A percentile compares a stretch with the other conserved stretches of the same genome.
Conservation (phyloP, 192 early-diverging fungal genomes). For the Fimicolochytrium jonesii region DNA sequence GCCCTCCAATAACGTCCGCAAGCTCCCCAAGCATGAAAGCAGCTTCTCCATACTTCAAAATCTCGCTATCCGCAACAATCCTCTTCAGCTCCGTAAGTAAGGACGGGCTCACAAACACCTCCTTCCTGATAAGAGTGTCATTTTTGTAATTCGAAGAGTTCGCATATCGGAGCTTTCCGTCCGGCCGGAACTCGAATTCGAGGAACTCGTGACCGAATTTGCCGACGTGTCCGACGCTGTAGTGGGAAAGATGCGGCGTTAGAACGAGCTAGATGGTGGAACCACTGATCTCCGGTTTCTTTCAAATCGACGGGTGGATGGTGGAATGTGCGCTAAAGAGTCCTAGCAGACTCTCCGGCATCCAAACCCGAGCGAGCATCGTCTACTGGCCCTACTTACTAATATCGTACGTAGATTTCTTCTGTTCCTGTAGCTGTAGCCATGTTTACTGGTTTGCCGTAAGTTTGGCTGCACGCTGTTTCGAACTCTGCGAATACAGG, state of each 20-base stretch:
- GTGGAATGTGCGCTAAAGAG: too few species aligned
- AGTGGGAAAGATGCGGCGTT: background rate
- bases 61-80: constrained; percentile 83
- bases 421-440: constrained; percentile 22
- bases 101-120: constrained; percentile 73
- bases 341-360: too few species aligned
- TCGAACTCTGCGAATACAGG: too few species aligned
- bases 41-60: constrained; percentile 65
- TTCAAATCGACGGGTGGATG: too few species aligned
- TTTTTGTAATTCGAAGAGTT: constrained; percentile 99
- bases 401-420: constrained; percentile 58
- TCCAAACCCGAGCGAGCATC: background rate
- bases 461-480: too few species aligned
- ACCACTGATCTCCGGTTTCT: too few species aligned
- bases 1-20: too few species aligned
- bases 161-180: constrained; percentile 88
- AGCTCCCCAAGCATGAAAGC: too few species aligned
- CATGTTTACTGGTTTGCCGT: too few species aligned
- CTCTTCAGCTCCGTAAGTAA: constrained; percentile 84
- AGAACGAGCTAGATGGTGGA: too few species aligned
- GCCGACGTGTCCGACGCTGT: constrained; percentile 83
- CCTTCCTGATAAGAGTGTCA: constrained; percentile 92
- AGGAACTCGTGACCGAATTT: constrained; percentile 98
- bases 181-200: constrained; percentile 88
- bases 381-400: constrained; percentile 18